Percentiles rank a stretch among this genome's conserved stretches.
phyloP scores from a whole-genome alignment of 148 eudicot genomes.

The Silene uniflora region DNA sequence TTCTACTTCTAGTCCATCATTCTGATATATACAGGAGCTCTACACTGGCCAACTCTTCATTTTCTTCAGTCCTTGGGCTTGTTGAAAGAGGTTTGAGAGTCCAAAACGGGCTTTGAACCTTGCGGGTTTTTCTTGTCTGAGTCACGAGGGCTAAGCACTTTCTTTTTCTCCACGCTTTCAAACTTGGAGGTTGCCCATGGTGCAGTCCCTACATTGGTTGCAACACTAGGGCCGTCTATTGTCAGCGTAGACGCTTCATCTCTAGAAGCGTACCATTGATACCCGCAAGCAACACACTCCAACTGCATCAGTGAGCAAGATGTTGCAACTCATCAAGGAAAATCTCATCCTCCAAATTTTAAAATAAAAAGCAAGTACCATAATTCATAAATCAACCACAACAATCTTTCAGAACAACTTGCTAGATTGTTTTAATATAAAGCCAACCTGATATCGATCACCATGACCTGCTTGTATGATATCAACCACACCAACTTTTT shows the following conservation, averaged over 20 bases:
- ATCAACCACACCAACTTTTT: slow-evolving; percentile 67
- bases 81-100: slow-evolving; percentile 61
- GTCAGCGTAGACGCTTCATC: slow-evolving; percentile 71
- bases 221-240: slow-evolving; percentile 62
- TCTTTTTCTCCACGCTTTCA: slow-evolving; percentile 71
- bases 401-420: not conserved
- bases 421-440: not conserved
- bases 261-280: slow-evolving; percentile 79
- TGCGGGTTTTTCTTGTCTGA: slow-evolving; percentile 56
- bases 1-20: not conserved
- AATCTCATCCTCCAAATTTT: not conserved
- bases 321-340: not conserved
- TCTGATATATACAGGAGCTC: slow-evolving; percentile 11
- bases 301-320: slow-evolving; percentile 40
- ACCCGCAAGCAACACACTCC: slow-evolving; percentile 77
- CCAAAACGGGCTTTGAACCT: slow-evolving; percentile 43
- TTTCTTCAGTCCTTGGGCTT: slow-evolving; percentile 33
- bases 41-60: not conserved
- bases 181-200: slow-evolving; percentile 90
- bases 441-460: slow-evolving; percentile 78
- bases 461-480: slow-evolving; percentile 80
- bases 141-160: slow-evolving; percentile 65
- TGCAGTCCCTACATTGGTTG: slow-evolving; percentile 58
- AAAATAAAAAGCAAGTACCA: too few relatives aligned
- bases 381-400: too few relatives aligned